Base-by-base conservation (phyloP, 495 filamentous ascomycete genomes). In the Lophiotrema nucula region DNA sequence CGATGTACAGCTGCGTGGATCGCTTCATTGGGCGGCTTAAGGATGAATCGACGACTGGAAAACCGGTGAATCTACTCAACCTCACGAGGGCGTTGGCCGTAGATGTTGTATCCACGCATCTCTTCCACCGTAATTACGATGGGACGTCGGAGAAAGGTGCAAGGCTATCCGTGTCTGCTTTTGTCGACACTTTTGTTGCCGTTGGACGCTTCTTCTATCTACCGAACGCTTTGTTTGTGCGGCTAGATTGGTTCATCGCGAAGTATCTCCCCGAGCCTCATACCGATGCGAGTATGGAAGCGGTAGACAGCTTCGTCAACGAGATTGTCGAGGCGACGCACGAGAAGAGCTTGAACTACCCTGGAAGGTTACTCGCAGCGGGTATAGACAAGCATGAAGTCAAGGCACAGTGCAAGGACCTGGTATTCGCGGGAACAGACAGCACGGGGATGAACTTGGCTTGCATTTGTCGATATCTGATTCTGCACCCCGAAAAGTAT, bases 161-260 rank as follows among this genome's bases (percentile, higher is more conserved):
- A 0, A 43, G 43, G 33, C 33, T 71, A 21, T 58, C 51, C 21
- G 65, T 59, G 1, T 60, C 11, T 12, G 12, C 19, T 8, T 71
- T 64, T 47, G 59, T 71, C 16, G 53, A 67, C 62, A 64, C 74
- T 4, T 78, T 77, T 65, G 78, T 79, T 2, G 75, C 76, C 8
- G 70, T 79, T 1, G 77, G 77, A 2, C 66, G 77, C 0, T 79
- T 79, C 54, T 78, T 79, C 61, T 74, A 76, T 59, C 35, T 79
- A 4, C 72, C 74, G 0, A 70, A 67, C 18, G 62, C 46, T 37
- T 43, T 73, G 6, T 76, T 76, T 46, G 64, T 70, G 8, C 56
- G 66, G n/a, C 6, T 77, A 1, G 71, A 78, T 24, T 62, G 64
- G 56, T 42, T 61, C n/a, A 47, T 43, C 10, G 68, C 70, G 19